Conservation (phyloP, 306 rosid genomes). For the Neltuma alba region DNA sequence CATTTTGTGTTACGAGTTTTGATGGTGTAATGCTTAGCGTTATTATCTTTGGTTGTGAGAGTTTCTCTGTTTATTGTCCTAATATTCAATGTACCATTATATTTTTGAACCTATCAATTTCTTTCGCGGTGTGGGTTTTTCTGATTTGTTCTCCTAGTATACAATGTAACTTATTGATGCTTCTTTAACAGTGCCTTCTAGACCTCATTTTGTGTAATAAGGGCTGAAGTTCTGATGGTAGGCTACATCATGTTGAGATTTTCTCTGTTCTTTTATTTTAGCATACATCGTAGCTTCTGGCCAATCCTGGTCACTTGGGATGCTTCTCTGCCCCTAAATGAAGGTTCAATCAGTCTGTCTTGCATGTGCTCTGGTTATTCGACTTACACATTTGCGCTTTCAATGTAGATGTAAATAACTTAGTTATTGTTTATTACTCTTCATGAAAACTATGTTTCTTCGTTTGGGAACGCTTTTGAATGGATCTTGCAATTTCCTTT, state of each 20-base stretch:
- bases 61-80: slow-evolving; percentile 13
- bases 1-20: slow-evolving; percentile 16
- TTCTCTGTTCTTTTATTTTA: background rate
- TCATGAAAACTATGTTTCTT: background rate
- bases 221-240: background rate
- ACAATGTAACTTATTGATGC: background rate
- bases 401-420: background rate
- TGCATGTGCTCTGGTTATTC: background rate
- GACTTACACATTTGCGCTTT: background rate
- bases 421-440: background rate
- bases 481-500: background rate
- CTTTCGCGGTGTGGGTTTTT: slow-evolving; percentile 2
- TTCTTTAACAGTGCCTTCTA: background rate
- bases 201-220: background rate
- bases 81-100: background rate
- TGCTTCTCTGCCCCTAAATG: background rate
- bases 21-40: background rate
- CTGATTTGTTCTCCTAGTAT: slow-evolving; percentile 18
- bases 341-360: background rate
- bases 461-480: background rate
- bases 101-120: background rate
- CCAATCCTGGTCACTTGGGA: background rate
- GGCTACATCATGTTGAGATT: background rate
- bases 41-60: slow-evolving; percentile 6
- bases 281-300: background rate